A percentile compares a stretch with the other conserved stretches of the same genome.
Evolutionary conservation across 306 rosid genomes (phyloP).

Genomic region (Trichosanthes cucumerina): DNA sequence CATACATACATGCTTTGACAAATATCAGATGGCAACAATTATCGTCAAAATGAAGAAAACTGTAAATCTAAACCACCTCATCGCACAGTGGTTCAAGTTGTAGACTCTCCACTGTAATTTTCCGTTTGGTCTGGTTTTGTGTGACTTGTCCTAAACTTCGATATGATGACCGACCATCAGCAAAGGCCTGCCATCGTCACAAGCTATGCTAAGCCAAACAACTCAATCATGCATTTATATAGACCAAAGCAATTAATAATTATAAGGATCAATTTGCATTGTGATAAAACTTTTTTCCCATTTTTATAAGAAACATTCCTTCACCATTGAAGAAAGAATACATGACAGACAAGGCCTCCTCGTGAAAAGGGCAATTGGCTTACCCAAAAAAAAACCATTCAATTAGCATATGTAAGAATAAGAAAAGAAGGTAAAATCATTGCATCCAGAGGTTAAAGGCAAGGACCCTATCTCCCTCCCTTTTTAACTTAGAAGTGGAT

Average conservation of each 20-base stretch:
- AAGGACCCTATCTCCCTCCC: background rate
- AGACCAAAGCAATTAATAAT: background rate
- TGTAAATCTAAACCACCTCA: conserved; percentile 41
- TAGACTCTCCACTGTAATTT: conserved; percentile 50
- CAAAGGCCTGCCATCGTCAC: conserved; percentile 47
- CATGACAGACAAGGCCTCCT: background rate
- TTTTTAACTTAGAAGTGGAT: background rate
- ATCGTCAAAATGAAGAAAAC: conserved; percentile 5
- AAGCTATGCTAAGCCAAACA: conserved; percentile 6
- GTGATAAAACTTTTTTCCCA: background rate
- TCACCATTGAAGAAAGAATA: background rate
- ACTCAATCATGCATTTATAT: background rate
- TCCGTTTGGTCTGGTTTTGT: conserved; percentile 34
- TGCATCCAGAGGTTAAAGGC: background rate
- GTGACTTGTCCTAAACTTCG: background rate
- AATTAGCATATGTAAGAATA: background rate
- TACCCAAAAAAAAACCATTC: background rate
- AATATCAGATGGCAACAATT: background rate
- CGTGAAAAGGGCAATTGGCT: background rate
- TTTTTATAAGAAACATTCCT: background rate
- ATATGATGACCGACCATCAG: conserved; percentile 26
- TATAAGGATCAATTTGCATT: background rate
- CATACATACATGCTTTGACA: background rate
- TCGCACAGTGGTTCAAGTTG: conserved; percentile 72
- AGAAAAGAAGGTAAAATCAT: background rate